A percentile compares a stretch with the other conserved stretches of the same genome.
Evolutionary conservation across 345 rosid species (phyloP).

Genomic region (Capsella bursapastoris): DNA sequence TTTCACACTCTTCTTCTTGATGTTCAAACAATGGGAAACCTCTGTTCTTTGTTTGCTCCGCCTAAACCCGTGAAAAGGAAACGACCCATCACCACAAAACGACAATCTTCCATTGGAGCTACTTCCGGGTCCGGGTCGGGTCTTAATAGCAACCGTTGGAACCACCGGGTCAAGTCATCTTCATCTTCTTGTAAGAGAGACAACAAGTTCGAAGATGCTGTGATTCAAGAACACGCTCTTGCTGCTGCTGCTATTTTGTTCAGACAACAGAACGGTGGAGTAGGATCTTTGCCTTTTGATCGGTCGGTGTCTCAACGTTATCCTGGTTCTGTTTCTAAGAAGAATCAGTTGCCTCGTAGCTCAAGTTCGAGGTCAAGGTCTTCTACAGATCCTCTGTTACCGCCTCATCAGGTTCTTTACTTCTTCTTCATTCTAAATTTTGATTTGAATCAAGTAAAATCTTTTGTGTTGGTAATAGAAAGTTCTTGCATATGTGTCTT

Average conservation of each 20-base stretch:
- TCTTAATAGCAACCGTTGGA: slow-evolving; percentile 50
- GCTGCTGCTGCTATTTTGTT: slow-evolving; percentile 79
- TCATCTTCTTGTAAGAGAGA: slow-evolving; percentile 56
- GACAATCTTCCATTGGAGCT: slow-evolving; percentile 35
- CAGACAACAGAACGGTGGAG: slow-evolving; percentile 54
- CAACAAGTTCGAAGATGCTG: slow-evolving; percentile 60
- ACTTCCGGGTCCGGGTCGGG: slow-evolving; percentile 35
- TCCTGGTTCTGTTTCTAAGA: slow-evolving; percentile 65
- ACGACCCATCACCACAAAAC: slow-evolving; percentile 47
- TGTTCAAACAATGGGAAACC: slow-evolving; percentile 57
- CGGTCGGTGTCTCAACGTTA: slow-evolving; percentile 77
- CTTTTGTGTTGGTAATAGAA: too few relatives aligned
- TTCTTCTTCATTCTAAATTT: too few relatives aligned
- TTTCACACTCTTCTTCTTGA: neutral
- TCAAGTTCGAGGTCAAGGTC: slow-evolving; percentile 88
- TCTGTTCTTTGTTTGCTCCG: slow-evolving; percentile 62
- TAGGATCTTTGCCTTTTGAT: slow-evolving; percentile 62
- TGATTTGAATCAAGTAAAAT: too few relatives aligned
- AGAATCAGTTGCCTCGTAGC: slow-evolving; percentile 78
- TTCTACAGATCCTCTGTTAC: slow-evolving; percentile 83
- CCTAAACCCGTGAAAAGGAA: slow-evolving; percentile 53
- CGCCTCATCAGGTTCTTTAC: slow-evolving; percentile 85
- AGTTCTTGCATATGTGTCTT: too few relatives aligned
- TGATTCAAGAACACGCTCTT: slow-evolving; percentile 72
- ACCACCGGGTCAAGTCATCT: slow-evolving; percentile 62